phyloP scores from a whole-genome alignment of 805 yeast genomes.

The Metschnikowia aberdeeniae region DNA sequence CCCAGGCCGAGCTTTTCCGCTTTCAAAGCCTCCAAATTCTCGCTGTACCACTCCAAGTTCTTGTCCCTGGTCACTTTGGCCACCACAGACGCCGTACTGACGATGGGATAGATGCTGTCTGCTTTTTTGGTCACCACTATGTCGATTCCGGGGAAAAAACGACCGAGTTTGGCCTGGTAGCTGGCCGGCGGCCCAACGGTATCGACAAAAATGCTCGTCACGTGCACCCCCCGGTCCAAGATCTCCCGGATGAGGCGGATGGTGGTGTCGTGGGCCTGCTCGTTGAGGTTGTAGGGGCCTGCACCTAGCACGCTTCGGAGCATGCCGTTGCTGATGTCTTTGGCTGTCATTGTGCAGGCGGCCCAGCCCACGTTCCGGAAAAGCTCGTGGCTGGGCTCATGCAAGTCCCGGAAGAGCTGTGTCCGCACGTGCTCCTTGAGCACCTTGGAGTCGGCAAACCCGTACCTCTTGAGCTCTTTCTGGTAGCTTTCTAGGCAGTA shows the following conservation, averaged over 20 bases:
- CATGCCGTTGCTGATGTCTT: conserved; percentile 89
- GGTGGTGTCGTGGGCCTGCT: conserved; percentile 95
- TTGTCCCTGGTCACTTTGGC: conserved; percentile 95
- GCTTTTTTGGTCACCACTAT: conserved; percentile 93
- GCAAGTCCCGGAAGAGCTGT: conserved; percentile 55
- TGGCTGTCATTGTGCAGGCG: conserved; percentile 77
- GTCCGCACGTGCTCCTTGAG: conserved; percentile 70
- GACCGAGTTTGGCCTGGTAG: conserved; percentile 71
- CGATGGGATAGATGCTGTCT: conserved; percentile 87
- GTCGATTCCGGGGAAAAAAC: conserved; percentile 62
- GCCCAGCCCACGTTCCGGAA: conserved; percentile 76
- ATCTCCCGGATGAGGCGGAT: conserved; percentile 70
- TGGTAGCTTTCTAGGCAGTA: conserved; percentile 61
- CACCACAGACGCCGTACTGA: conserved; percentile 89
- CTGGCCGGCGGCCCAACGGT: conserved; percentile 94
- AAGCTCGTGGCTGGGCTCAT: conserved; percentile 43
- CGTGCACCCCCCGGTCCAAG: conserved; percentile 54
- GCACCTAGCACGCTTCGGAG: conserved; percentile 47
- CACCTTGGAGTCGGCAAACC: conserved; percentile 92
- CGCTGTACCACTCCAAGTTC: conserved; percentile 38
- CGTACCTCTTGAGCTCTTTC: conserved; percentile 50
- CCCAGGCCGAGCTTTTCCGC: conserved; percentile 73
- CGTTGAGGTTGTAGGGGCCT: conserved; percentile 76
- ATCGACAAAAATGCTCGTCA: conserved; percentile 79
- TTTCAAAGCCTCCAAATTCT: conserved; percentile 20